Conservation (phyloP, 768 basidiomycete genomes). For the Amanita rimosa region DNA sequence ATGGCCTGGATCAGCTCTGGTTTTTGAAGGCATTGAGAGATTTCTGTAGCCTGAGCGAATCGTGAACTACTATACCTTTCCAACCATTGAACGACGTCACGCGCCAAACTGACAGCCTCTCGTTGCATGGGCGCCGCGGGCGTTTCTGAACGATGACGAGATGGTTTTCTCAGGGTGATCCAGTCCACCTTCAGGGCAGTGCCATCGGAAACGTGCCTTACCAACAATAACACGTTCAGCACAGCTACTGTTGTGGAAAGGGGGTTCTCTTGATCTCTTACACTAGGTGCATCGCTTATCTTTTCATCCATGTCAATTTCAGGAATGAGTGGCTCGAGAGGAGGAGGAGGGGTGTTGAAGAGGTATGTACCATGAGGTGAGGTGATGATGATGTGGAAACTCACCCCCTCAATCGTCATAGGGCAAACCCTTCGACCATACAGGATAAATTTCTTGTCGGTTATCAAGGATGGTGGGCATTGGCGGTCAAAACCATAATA, state of each 20-base stretch:
- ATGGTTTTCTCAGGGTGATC: not conserved
- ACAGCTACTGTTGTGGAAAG: too few species aligned
- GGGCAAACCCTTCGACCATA: constrained; percentile 66
- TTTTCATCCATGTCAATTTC: not conserved
- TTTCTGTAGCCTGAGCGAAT: too few species aligned
- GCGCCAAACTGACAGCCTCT: constrained; percentile 26
- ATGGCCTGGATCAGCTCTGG: constrained; percentile 22
- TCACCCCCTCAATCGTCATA: constrained; percentile 9
- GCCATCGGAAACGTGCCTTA: not conserved
- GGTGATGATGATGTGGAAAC: not conserved
- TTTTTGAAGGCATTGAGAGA: too few species aligned
- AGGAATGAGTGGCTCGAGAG: not conserved
- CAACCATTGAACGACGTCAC: constrained; percentile 24
- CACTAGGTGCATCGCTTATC: not conserved
- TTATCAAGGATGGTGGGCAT: constrained; percentile 73
- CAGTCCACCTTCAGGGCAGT: not conserved
- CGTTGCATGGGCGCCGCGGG: constrained; percentile 22
- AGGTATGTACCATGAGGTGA: constrained; percentile 19
- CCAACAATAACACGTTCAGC: not conserved
- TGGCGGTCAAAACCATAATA: not conserved
- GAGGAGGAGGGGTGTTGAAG: constrained; percentile 12
- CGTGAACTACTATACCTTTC: constrained; percentile 23
- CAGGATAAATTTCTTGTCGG: constrained; percentile 79
- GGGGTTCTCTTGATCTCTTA: not conserved
- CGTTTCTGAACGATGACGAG: not conserved